A percentile compares a stretch with the other conserved stretches of the same genome.
Conservation (phyloP, 768 basidiomycete species). For the Russula brevipes region DNA sequence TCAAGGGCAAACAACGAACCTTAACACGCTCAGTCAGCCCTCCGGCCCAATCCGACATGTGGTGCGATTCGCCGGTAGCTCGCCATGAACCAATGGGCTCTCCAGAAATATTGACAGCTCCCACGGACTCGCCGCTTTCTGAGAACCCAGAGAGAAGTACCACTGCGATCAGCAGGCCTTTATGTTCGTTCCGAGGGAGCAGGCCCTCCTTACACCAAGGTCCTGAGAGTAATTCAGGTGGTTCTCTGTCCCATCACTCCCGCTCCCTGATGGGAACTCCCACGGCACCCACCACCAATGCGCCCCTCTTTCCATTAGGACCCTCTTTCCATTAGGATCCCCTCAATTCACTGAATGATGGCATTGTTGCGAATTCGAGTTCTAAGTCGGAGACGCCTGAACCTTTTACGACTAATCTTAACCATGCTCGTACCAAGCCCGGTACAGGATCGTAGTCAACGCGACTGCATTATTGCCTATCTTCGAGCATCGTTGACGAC, state of each 20-base stretch:
- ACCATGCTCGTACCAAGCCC: conserved; percentile 26
- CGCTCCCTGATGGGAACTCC: neutral
- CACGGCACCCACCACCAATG: neutral
- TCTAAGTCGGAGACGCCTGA: conserved; percentile 1
- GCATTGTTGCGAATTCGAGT: neutral
- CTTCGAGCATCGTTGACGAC: conserved; percentile 29
- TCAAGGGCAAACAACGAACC: conserved; percentile 16
- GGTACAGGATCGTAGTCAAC: conserved; percentile 42
- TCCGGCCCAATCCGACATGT: neutral
- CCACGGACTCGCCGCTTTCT: neutral
- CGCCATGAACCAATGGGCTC: neutral
- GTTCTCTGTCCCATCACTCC: neutral
- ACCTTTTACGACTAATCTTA: neutral
- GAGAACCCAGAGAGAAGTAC: neutral
- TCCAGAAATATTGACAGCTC: neutral
- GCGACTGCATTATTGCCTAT: conserved; percentile 47
- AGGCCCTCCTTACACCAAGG: neutral
- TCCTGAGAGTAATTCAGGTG: neutral
- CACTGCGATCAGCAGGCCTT: neutral
- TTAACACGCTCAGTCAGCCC: neutral
- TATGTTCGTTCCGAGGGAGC: neutral
- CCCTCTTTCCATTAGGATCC: neutral
- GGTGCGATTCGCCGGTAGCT: neutral
- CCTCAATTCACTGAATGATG: neutral
- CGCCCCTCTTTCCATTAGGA: neutral